A percentile compares a stretch with the other conserved stretches of the same genome.
Evolutionary conservation across 140 eudicot species (phyloP).

Genomic region (Anethum foeniculum): DNA sequence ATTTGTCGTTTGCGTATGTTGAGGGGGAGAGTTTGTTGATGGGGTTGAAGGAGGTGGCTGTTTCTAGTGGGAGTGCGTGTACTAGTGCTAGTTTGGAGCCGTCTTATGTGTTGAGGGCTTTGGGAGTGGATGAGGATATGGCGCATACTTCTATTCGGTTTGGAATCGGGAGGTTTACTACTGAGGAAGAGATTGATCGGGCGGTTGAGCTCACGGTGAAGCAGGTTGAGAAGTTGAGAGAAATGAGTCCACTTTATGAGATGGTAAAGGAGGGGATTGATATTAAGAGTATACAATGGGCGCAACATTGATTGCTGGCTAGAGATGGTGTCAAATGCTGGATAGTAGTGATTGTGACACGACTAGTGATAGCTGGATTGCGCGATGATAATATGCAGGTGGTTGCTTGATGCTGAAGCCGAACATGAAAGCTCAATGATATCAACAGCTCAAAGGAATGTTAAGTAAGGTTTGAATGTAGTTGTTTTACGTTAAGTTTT

Average conservation of each 20-base stretch:
- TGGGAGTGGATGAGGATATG: constrained; percentile 99
- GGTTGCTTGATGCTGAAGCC: neutral
- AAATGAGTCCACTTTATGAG: constrained; percentile 96
- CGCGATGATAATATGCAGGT: neutral
- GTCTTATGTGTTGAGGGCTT: constrained; percentile 84
- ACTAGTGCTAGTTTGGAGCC: constrained; percentile 98
- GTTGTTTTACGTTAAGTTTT: neutral
- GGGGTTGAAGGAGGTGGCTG: constrained; percentile 99
- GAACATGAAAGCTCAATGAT: neutral
- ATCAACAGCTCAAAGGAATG: neutral
- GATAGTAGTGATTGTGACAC: neutral
- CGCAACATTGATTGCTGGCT: constrained; percentile 52
- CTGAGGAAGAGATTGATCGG: constrained; percentile 86
- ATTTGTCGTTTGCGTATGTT: constrained; percentile 83
- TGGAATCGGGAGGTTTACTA: constrained; percentile 98
- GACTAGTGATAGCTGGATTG: neutral
- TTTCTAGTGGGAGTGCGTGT: constrained; percentile 97
- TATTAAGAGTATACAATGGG: constrained; percentile 86
- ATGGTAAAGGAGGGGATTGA: constrained; percentile 94
- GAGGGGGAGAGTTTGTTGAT: constrained; percentile 96
- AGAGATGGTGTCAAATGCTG: neutral
- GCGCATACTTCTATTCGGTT: constrained; percentile 96
- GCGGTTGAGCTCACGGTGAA: constrained; percentile 77
- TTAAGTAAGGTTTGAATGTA: neutral
- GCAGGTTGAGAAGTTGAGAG: constrained; percentile 86